These are phyloP conservation scores for Mucor saturninus DNA, from an alignment of 371 early-diverging fungal genomes.

Conservation along the genomic window DNA sequence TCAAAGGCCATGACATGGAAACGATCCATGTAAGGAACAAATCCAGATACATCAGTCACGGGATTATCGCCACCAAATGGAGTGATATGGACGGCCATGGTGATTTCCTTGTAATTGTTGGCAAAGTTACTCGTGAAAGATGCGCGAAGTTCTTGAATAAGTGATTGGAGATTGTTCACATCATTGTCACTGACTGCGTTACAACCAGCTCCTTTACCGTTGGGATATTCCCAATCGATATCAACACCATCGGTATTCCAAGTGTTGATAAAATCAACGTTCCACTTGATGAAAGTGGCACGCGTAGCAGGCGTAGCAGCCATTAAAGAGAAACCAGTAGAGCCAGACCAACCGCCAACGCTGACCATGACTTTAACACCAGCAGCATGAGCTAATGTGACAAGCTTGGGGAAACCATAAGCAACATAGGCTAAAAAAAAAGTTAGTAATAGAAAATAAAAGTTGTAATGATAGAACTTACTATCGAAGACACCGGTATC, in stretches of 20 bases:
- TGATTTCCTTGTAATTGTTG: conserved; percentile 61
- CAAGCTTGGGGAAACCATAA: conserved; percentile 37
- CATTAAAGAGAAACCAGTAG: conserved; percentile 46
- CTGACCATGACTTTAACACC: conserved; percentile 59
- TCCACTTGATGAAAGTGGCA: conserved; percentile 55
- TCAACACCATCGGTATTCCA: conserved; percentile 66
- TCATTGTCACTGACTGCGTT: conserved; percentile 51
- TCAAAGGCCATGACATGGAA: conserved; percentile 68
- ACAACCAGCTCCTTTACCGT: conserved; percentile 58
- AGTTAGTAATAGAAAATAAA: neutral
- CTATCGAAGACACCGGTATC: conserved; percentile 32
- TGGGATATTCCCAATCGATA: conserved; percentile 51
- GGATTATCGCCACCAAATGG: conserved; percentile 57
- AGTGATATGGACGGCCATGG: conserved; percentile 72
- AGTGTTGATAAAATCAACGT: conserved; percentile 48
- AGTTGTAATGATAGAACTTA: conserved; percentile 10
- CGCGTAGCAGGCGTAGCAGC: conserved; percentile 50
- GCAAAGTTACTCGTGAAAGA: conserved; percentile 58
- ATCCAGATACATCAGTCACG: conserved; percentile 65
- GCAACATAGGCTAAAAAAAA: conserved; percentile 14
- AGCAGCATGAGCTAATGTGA: conserved; percentile 51
- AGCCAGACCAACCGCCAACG: conserved; percentile 79
- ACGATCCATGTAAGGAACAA: conserved; percentile 66
- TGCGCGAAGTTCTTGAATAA: conserved; percentile 68
- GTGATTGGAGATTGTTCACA: conserved; percentile 55